These are phyloP conservation scores for Alternaria sp. DNA, from an alignment of 2,329 filamentous ascomycete genomes.

Conservation along the genomic window DNA sequence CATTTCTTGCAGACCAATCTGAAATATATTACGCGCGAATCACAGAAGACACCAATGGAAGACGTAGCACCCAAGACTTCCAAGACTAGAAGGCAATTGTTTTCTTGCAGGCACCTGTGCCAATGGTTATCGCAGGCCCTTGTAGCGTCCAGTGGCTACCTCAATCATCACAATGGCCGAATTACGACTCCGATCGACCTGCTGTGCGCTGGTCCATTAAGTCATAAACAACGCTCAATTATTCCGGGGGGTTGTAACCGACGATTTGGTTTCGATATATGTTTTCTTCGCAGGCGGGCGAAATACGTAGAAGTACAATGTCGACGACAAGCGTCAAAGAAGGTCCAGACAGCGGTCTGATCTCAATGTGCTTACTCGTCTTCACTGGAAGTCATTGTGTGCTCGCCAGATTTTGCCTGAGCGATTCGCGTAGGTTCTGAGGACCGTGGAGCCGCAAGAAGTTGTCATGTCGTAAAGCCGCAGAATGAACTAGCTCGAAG, in stretches of 20 bases:
- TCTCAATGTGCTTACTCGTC: background rate
- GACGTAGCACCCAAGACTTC: too few relatives aligned
- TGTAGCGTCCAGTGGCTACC: background rate
- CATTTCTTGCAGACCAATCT: background rate
- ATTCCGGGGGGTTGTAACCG: background rate
- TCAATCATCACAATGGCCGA: background rate
- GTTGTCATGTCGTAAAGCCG: background rate
- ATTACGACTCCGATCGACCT: background rate
- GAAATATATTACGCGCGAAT: too few relatives aligned
- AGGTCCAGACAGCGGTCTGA: background rate
- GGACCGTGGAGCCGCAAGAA: background rate
- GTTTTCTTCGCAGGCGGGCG: background rate
- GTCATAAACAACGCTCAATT: background rate
- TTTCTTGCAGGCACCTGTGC: too few relatives aligned
- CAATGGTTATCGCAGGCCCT: background rate
- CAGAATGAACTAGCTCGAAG: background rate
- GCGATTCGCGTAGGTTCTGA: background rate
- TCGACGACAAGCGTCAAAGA: background rate
- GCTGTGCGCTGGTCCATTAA: background rate
- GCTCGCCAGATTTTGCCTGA: background rate
- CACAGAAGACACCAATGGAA: too few relatives aligned
- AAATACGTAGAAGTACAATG: background rate
- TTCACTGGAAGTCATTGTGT: background rate
- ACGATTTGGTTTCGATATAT: background rate
- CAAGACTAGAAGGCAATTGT: background rate